Evolutionary conservation across 1,139 yeast species (phyloP).

Genomic region (Yamadazyma kanchanaburiensis): DNA sequence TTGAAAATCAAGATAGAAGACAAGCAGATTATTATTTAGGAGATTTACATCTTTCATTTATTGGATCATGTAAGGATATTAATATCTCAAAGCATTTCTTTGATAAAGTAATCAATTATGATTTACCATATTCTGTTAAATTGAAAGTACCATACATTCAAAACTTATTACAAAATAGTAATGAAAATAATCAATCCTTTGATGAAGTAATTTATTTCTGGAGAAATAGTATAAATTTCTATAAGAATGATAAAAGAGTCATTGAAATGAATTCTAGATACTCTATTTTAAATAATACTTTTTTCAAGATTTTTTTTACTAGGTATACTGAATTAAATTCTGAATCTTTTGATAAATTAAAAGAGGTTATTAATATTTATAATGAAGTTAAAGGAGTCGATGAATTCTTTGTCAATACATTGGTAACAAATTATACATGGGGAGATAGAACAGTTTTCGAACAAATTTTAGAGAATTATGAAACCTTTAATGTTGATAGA

Average conservation of each 20-base stretch:
- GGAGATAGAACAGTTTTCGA: constrained; percentile 61
- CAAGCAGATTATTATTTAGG: constrained; percentile 17
- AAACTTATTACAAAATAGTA: constrained; percentile 61
- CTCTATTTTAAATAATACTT: constrained; percentile 62
- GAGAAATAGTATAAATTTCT: constrained; percentile 58
- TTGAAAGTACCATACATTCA: constrained; percentile 77
- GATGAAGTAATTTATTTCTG: constrained; percentile 62
- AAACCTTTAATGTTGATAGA: constrained; percentile 53
- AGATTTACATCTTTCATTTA: constrained; percentile 73
- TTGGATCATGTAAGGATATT: constrained; percentile 77
- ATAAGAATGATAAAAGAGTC: constrained; percentile 36
- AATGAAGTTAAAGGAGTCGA: constrained; percentile 57
- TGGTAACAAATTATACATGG: constrained; percentile 72
- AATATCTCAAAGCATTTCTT: constrained; percentile 71
- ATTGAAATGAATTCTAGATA: constrained; percentile 52
- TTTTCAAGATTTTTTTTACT: constrained; percentile 66
- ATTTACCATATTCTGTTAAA: constrained; percentile 69
- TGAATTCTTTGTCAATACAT: constrained; percentile 76
- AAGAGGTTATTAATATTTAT: constrained; percentile 55
- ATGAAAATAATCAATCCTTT: constrained; percentile 55
- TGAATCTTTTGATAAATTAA: constrained; percentile 58
- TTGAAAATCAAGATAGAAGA: constrained; percentile 17
- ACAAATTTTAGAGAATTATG: constrained; percentile 61
- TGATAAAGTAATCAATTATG: constrained; percentile 61
- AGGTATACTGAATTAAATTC: constrained; percentile 51